Evolutionary conservation across 2,329 filamentous ascomycete genomes (phyloP).

Genomic region (Hypoxylon sp.): DNA sequence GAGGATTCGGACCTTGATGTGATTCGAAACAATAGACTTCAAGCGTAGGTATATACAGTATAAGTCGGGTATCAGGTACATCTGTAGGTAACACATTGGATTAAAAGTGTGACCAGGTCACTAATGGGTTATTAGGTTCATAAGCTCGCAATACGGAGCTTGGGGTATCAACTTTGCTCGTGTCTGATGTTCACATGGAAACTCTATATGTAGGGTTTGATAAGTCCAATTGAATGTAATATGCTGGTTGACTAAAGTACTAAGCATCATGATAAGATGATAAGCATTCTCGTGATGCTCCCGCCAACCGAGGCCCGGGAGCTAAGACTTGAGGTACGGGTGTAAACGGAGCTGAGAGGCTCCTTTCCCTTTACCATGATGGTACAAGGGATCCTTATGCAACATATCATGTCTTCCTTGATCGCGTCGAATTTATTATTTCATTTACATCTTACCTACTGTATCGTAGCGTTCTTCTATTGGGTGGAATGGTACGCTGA

Average conservation of each 20-base stretch:
- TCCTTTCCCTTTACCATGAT: background rate
- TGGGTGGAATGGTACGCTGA: constrained; percentile 13
- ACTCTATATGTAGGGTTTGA: background rate
- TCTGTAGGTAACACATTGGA: background rate
- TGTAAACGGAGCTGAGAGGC: constrained; percentile 23
- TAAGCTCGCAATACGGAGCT: background rate
- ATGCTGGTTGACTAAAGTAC: background rate
- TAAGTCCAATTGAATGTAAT: constrained; percentile 1
- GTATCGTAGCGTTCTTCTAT: constrained; percentile 5
- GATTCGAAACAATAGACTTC: background rate
- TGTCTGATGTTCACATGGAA: background rate
- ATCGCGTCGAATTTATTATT: constrained; percentile 4
- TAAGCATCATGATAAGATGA: background rate
- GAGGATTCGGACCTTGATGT: background rate
- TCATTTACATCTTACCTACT: background rate
- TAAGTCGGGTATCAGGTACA: background rate
- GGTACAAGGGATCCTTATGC: background rate
- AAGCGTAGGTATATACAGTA: background rate
- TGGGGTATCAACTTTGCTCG: background rate
- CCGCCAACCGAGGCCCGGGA: constrained; percentile 38
- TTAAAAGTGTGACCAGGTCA: background rate
- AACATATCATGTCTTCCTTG: constrained; percentile 3
- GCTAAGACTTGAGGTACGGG: constrained; percentile 23
- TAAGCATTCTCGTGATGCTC: constrained; percentile 4
- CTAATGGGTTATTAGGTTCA: background rate